Conservation (phyloP, 2,329 filamentous ascomycete species). For the Fusarium chuoi region DNA sequence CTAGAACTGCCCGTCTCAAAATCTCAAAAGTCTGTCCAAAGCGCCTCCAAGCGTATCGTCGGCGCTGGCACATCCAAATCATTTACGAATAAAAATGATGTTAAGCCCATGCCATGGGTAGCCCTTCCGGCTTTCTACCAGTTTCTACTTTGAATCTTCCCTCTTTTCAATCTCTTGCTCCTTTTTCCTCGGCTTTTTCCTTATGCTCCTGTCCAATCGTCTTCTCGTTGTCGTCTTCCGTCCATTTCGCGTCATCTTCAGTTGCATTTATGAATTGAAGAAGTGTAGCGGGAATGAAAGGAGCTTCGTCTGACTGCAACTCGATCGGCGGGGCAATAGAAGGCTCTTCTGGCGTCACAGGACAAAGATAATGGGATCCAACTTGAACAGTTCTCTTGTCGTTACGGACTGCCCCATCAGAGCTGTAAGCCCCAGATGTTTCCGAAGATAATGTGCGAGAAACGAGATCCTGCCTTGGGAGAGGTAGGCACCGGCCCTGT, state of each 20-base stretch:
- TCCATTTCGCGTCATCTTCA: background rate
- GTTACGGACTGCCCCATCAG: conserved; percentile 42
- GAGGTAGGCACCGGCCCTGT: conserved; percentile 47
- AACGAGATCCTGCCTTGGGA: conserved; percentile 44
- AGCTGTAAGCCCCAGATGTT: conserved; percentile 21
- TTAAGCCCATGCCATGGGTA: background rate
- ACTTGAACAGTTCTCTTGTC: conserved; percentile 42
- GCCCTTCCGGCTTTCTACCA: background rate
- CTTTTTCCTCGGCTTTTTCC: background rate
- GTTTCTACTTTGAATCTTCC: conserved; percentile 1
- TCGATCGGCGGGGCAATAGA: conserved; percentile 5
- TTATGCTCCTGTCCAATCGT: background rate
- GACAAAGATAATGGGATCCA: conserved; percentile 34
- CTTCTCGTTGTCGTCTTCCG: background rate
- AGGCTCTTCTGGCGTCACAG: conserved; percentile 17
- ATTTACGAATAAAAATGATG: conserved; percentile 2
- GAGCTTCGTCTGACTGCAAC: conserved; percentile 14
- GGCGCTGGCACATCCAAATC: conserved; percentile 19
- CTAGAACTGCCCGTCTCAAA: background rate
- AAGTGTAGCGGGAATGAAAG: conserved; percentile 5
- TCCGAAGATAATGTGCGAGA: conserved; percentile 11
- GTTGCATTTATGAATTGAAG: conserved; percentile 14
- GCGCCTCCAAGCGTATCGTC: background rate
- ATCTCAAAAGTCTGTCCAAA: conserved; percentile 13
- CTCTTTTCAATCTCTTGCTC: conserved; percentile 12